Percentiles rank a stretch among this genome's conserved stretches.
phyloP scores from a whole-genome alignment of 106 monocot species.

The Alisma plantagoaquatica region DNA sequence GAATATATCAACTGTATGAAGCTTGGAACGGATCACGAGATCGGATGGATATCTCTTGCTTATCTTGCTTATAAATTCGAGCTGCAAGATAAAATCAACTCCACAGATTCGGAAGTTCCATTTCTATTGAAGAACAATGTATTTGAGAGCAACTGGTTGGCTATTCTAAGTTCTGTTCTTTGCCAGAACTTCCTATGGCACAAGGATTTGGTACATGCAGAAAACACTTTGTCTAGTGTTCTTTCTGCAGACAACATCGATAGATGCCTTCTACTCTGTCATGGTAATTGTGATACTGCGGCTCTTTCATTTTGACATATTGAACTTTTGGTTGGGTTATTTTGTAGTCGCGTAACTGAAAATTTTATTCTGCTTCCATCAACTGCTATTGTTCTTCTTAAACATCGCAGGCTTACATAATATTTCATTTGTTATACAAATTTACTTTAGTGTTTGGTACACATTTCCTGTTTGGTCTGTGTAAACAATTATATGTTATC shows the following conservation, averaged over 20 bases:
- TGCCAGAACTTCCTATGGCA: conserved; percentile 50
- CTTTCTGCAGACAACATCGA: conserved; percentile 30
- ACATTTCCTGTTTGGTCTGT: too few species aligned
- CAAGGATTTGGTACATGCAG: conserved; percentile 50
- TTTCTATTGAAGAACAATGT: conserved; percentile 19
- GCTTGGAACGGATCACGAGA: conserved; percentile 36
- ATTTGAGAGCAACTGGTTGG: conserved; percentile 39
- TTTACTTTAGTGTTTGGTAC: not conserved
- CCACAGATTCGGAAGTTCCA: conserved; percentile 24
- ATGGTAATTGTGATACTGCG: too few species aligned
- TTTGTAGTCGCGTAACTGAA: too few species aligned
- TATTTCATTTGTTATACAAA: not conserved
- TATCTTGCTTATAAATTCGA: conserved; percentile 63
- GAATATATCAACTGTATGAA: conserved; percentile 70
- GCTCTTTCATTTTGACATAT: not conserved
- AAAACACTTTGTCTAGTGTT: conserved; percentile 46
- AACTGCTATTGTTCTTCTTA: too few species aligned
- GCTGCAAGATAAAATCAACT: conserved; percentile 20
- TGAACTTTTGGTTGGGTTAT: too few species aligned
- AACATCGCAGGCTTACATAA: too few species aligned
- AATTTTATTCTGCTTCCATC: too few species aligned
- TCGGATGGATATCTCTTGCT: conserved; percentile 75
- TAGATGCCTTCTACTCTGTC: conserved; percentile 73
- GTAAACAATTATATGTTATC: too few species aligned
- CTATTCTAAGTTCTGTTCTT: conserved; percentile 42